Percentiles rank a stretch among this genome's conserved stretches.
These are phyloP conservation scores for Curvularia spicifera DNA, from an alignment of 2,329 filamentous ascomycete genomes.

Conservation along the genomic window DNA sequence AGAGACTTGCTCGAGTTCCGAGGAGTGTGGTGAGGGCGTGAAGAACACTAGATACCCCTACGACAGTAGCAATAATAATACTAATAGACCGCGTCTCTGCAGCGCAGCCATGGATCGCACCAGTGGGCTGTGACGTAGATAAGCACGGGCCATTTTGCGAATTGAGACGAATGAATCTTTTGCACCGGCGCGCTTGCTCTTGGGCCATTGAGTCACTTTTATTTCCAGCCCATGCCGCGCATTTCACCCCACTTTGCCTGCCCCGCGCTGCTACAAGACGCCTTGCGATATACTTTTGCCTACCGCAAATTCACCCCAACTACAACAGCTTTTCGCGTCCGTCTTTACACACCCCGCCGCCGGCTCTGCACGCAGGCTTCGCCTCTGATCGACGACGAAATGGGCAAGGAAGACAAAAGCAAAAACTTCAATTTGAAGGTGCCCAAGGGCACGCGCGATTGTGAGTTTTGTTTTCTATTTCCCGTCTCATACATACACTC, in stretches of 20 bases:
- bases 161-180: constrained; percentile 18
- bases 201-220: constrained; percentile 38
- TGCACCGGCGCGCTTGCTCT: constrained; percentile 28
- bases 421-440: constrained; percentile 75
- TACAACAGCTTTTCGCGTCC: constrained; percentile 11
- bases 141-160: constrained; percentile 25
- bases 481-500: neutral
- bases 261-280: constrained; percentile 38
- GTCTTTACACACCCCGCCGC: constrained; percentile 21
- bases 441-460: constrained; percentile 90
- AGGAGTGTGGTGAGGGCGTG: constrained; percentile 48
- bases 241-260: constrained; percentile 40
- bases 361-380: constrained; percentile 25
- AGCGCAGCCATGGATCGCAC: neutral
- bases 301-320: constrained; percentile 23
- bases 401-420: constrained; percentile 55
- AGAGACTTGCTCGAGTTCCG: constrained; percentile 80
- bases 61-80: constrained; percentile 5
- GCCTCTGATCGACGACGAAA: constrained; percentile 42
- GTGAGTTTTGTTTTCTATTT: constrained; percentile 49
- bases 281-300: constrained; percentile 27
- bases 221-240: constrained; percentile 39
- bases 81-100: constrained; percentile 1
- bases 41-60: constrained; percentile 6
- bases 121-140: constrained; percentile 17